These are phyloP conservation scores for Trichophyton equinum DNA, from an alignment of 2,329 filamentous ascomycete genomes.

Conservation along the genomic window DNA sequence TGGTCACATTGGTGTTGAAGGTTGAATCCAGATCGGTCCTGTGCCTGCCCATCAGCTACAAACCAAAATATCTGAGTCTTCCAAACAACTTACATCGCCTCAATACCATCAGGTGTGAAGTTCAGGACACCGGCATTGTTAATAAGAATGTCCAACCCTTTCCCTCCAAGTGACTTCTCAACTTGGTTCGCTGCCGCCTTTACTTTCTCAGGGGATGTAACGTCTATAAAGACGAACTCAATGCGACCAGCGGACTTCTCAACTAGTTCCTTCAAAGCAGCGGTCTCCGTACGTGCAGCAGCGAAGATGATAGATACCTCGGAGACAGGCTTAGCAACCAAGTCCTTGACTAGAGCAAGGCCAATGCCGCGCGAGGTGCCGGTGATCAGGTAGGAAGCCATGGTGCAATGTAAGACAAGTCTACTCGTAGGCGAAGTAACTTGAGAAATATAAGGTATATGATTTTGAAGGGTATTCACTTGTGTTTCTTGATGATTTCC, in stretches of 20 bases:
- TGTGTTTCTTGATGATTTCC: too few species aligned
- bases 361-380: conserved; percentile 26
- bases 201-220: conserved; percentile 25
- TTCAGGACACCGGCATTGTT: conserved; percentile 21
- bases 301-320: conserved; percentile 31
- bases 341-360: conserved; percentile 19
- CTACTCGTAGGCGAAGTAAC: background rate
- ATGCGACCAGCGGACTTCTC: conserved; percentile 23
- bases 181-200: conserved; percentile 25
- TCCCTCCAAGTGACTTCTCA: conserved; percentile 21
- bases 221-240: conserved; percentile 25
- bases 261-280: conserved; percentile 23
- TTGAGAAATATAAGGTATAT: too few species aligned
- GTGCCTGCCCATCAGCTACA: background rate
- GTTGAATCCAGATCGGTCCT: conserved; percentile 17
- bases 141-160: conserved; percentile 27
- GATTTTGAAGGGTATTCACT: too few species aligned
- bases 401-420: conserved; percentile 7
- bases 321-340: conserved; percentile 19
- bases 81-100: conserved; percentile 11
- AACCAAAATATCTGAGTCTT: background rate
- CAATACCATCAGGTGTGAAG: conserved; percentile 8
- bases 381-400: conserved; percentile 27
- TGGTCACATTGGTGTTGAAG: conserved; percentile 30
- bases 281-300: conserved; percentile 22